Evolutionary conservation across 345 rosid species (phyloP).

Genomic region (Hirschfeldia incana): DNA sequence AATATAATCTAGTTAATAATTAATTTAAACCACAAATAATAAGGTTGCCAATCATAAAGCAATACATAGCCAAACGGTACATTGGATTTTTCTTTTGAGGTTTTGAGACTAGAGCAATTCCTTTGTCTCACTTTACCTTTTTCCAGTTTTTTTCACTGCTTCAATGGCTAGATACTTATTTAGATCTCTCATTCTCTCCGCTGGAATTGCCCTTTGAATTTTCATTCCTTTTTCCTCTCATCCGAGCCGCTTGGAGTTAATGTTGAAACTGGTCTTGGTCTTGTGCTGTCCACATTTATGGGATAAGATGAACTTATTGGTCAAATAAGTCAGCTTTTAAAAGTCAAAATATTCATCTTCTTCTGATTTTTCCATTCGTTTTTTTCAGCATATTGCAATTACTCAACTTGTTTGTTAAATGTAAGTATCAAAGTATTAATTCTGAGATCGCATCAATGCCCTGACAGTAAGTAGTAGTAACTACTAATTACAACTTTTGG

Average conservation of each 20-base stretch:
- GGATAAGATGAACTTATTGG: neutral
- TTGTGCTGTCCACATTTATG: neutral
- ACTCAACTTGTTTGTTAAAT: neutral
- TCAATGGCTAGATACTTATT: no score
- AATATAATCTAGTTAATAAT: no score
- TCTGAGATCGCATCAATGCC: neutral
- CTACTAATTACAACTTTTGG: neutral
- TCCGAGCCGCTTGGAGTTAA: neutral
- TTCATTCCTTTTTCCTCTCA: neutral
- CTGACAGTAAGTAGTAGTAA: no score
- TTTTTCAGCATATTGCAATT: neutral
- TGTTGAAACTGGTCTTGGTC: neutral
- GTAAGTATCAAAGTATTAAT: slow-evolving; percentile 3
- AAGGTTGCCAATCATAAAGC: no score
- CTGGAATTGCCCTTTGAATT: neutral
- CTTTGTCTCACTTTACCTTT: no score
- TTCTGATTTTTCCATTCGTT: neutral
- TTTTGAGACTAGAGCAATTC: no score
- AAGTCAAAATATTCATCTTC: slow-evolving; percentile 16
- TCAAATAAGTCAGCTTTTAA: slow-evolving; percentile 8
- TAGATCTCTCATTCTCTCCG: no score
- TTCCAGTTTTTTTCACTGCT: no score
- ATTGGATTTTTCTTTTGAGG: no score
- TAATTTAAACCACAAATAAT: no score
- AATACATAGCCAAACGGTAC: no score